A percentile compares a stretch with the other conserved stretches of the same genome.
Conservation (phyloP, 2,329 filamentous ascomycete species). For the Stachybotrys echinatus region DNA sequence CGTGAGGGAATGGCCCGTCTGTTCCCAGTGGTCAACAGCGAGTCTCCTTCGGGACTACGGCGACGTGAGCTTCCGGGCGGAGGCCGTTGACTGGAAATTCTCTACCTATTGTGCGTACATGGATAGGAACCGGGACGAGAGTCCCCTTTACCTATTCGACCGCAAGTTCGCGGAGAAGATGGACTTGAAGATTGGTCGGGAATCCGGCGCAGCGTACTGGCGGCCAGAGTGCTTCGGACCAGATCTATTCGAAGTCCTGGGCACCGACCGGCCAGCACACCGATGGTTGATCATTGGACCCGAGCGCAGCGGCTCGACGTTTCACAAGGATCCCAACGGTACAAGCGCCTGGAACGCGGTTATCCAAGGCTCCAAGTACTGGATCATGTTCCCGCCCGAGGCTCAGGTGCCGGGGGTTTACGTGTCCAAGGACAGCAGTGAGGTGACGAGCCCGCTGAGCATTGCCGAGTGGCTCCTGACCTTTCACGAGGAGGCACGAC, state of each 20-base stretch:
- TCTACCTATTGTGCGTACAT: constrained; percentile 80
- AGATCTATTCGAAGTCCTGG: constrained; percentile 79
- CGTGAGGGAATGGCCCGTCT: constrained; percentile 77
- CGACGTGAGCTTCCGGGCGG: constrained; percentile 72
- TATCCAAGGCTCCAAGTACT: constrained; percentile 86
- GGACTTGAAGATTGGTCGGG: constrained; percentile 56
- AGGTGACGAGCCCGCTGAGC: constrained; percentile 88
- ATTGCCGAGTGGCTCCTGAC: constrained; percentile 95
- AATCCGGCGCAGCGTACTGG: constrained; percentile 60
- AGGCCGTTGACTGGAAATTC: constrained; percentile 89
- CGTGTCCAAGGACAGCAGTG: constrained; percentile 81
- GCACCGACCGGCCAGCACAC: constrained; percentile 73
- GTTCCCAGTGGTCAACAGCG: constrained; percentile 67
- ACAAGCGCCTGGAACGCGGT: constrained; percentile 93
- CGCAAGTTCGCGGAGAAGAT: constrained; percentile 84
- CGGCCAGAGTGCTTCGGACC: constrained; percentile 78
- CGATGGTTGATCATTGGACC: constrained; percentile 93
- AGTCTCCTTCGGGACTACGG: constrained; percentile 59
- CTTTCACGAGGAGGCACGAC: constrained; percentile 80
- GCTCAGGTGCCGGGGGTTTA: constrained; percentile 81
- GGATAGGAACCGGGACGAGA: constrained; percentile 74
- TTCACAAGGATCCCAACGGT: constrained; percentile 77
- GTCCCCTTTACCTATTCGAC: constrained; percentile 90
- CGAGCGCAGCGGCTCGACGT: constrained; percentile 82
- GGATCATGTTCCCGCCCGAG: constrained; percentile 93